Percentiles rank a stretch among this genome's conserved stretches.
Evolutionary conservation across 352 stramenopile species (phyloP).

Genomic region (Phytophthora capsici): DNA sequence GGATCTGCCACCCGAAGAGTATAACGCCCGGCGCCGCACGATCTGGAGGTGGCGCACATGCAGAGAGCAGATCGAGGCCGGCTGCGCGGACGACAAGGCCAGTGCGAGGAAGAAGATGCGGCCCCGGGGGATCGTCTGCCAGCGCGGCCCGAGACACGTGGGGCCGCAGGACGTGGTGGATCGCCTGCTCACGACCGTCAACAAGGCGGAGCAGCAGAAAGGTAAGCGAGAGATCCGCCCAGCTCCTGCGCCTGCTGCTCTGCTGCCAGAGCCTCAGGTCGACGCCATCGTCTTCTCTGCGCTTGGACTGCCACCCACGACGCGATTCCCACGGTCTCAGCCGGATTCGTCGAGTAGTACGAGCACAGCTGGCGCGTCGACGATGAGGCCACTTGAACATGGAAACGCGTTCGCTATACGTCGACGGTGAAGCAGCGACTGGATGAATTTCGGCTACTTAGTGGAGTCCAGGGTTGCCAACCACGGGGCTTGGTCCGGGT

Average conservation of each 20-base stretch:
- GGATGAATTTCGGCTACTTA: constrained; percentile 14
- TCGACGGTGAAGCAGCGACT: constrained; percentile 23
- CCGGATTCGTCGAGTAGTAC: background rate
- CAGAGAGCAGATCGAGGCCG: constrained; percentile 31
- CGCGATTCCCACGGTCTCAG: constrained; percentile 15
- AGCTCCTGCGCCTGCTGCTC: background rate
- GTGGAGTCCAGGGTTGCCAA: constrained; percentile 32
- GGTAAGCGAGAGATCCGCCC: constrained; percentile 18
- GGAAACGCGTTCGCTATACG: constrained; percentile 33
- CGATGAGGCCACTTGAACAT: constrained; percentile 17
- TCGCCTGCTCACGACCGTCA: constrained; percentile 25
- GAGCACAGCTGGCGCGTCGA: background rate
- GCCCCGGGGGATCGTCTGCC: constrained; percentile 32
- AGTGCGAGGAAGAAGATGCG: constrained; percentile 41
- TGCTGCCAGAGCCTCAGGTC: constrained; percentile 19
- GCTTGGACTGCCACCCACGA: constrained; percentile 29
- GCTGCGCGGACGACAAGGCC: constrained; percentile 34
- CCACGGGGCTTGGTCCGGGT: constrained; percentile 43
- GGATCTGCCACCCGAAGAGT: constrained; percentile 21
- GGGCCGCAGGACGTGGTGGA: constrained; percentile 26
- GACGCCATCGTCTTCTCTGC: constrained; percentile 32
- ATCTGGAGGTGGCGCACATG: constrained; percentile 29
- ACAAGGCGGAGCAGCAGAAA: constrained; percentile 26
- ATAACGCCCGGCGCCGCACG: constrained; percentile 24
- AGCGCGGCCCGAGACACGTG: constrained; percentile 21